Evolutionary conservation across 2,329 filamentous ascomycete species (phyloP).

Genomic region (Xylaria sp.): DNA sequence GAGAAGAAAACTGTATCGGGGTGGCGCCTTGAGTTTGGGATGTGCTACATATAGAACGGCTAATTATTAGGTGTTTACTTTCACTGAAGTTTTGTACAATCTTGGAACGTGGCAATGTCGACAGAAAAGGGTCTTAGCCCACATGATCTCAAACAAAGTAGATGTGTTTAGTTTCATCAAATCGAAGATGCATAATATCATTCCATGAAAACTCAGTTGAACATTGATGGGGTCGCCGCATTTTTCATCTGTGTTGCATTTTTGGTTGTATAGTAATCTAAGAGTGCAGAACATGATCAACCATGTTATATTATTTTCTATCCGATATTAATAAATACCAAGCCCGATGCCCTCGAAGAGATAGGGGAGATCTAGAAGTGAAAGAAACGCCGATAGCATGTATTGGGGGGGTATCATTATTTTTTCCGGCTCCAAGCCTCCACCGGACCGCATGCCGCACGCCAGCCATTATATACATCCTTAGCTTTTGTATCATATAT

Average conservation of each 20-base stretch:
- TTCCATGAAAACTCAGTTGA: not conserved
- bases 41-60: not conserved
- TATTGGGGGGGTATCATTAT: conserved; percentile 37
- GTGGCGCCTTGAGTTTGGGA: not conserved
- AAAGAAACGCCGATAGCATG: conserved; percentile 9
- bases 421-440: conserved; percentile 6
- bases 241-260: not conserved
- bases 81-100: not conserved
- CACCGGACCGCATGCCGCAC: not conserved
- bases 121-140: not conserved
- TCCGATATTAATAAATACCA: too few species aligned
- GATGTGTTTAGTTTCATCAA: not conserved
- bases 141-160: not conserved
- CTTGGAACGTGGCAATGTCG: not conserved
- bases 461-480: conserved; percentile 17
- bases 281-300: too few species aligned
- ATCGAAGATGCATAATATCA: not conserved
- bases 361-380: not conserved
- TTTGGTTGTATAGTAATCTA: too few species aligned
- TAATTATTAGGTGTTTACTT: conserved; percentile 6
- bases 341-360: not conserved
- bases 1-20: too few species aligned
- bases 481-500: not conserved
- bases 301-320: too few species aligned
- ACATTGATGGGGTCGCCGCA: not conserved